Evolutionary conservation across 2,329 filamentous ascomycete genomes (phyloP), one percentile per base, ranked within the genome.

Genomic region (Pseudogymnoascus sp.): DNA sequence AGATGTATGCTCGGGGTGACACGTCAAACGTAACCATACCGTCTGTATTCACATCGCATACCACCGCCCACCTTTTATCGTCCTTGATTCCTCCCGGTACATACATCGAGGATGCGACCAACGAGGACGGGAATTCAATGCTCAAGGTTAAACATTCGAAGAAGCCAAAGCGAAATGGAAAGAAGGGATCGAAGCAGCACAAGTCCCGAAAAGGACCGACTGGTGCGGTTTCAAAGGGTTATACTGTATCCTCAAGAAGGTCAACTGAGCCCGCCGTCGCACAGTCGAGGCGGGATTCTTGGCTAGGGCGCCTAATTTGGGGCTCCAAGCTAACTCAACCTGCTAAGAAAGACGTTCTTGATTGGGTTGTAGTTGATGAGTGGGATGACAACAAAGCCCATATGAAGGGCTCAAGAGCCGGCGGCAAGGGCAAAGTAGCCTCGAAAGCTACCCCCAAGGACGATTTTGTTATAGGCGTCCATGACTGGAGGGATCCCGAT

Each of bases 1-100:
- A 95, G 67, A 99, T 99, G 94, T 97, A 96, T 72, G 94, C 94
- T n/a, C 85, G 89, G 68, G 94, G 92, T 35, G 92, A 97, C 70
- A 96, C 92, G 3, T 95, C 92, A 33, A 96, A 96, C 68, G 83
- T 97, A 65, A 90, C 90, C 0, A 96, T 99, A 59, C 92, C 94
- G 1, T 90, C 94, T 0, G 80, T 97, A 8, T 99, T 99, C 73
- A 97, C 94, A 0, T 95, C 92, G 0, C 85, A 94, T 67, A 97
- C 91, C 0, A 97, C 92, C 0, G 94, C 94, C 1, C 92, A 96
- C 71, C 79, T 99, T 12, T 79, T 99, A 13, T 95, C 92, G 1
- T 91, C 92, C 6, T 79, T 97, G 62, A 86, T 94, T 61, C 89
- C 92, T 58, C 81, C 83, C 1, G 84, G 86, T 52, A 82, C 79